Base-by-base conservation (phyloP, 2,329 filamentous ascomycete genomes). In the Immersiporthe knoxdaviesiana region DNA sequence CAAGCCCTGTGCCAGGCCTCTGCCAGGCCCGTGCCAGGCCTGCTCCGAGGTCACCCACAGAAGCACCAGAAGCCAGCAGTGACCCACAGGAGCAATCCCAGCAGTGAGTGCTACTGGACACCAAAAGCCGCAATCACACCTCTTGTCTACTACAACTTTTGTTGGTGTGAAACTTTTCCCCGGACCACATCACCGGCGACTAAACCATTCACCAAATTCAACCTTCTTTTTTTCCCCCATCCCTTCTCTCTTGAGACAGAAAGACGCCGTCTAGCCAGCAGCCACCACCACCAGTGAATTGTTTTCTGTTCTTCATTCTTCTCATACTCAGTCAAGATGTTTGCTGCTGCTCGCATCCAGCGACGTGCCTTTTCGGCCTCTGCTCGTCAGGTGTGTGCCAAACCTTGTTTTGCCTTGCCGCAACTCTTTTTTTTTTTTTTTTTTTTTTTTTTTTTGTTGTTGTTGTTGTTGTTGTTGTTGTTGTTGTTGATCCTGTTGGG, bases 291-390 rank as follows among this genome's bases (percentile, higher is more conserved):
- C 60, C 59, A 61, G 14, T 30, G 16, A 35, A 27, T 47, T 47
- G 39, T 47, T 32, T 32, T 27, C 66, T 65, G 67, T 58, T 67
- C 69, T 65, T 44, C 37, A 12, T 62, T 41, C 58, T 61, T 63
- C 44, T 50, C 52, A 21, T n/a, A 30, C 50, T 66, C 72, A 73
- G 71, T 76, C 81, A 90, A 76, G 74, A 94, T 97, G 93, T 95
- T 95, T 82, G 88, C 91, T 78, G 85, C 88, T 80, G 86, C 88
- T 74, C 85, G 79, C 75, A 84, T 91, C 81, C 91, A 93, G 86
- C 88, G 89, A 83, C 89, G 92, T 79, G 91, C 91, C 80, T 94
- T 94, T 84, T 93, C 92, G 79, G 91, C 88, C 79, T 91, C 92
- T 78, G 90, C 91, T 77, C 87, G 89, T 82, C 87, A 93, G 84